Percentiles rank a stretch among this genome's conserved stretches.
Evolutionary conservation across 2,329 filamentous ascomycete genomes (phyloP).

Genomic region (Alternaria gansuensis): DNA sequence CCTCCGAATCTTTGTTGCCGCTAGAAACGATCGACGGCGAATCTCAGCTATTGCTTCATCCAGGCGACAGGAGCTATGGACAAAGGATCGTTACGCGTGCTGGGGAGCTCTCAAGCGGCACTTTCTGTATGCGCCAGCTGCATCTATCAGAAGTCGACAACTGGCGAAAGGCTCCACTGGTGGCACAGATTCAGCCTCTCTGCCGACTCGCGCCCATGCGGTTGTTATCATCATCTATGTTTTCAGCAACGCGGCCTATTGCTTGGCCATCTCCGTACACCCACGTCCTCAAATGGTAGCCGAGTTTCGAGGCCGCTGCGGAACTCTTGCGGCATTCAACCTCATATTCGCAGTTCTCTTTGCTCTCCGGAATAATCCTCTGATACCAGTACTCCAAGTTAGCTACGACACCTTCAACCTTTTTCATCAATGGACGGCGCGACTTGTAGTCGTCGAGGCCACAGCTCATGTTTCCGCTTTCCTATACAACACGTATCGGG

Average conservation of each 20-base stretch:
- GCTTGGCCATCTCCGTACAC: conserved; percentile 64
- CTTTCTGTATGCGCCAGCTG: conserved; percentile 54
- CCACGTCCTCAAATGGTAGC: conserved; percentile 74
- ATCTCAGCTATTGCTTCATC: conserved; percentile 19
- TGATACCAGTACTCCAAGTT: conserved; percentile 72
- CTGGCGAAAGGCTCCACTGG: conserved; percentile 44
- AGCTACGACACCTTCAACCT: conserved; percentile 83
- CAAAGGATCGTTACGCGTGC: conserved; percentile 14
- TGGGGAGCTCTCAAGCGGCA: conserved; percentile 51
- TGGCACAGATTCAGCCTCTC: conserved; percentile 53
- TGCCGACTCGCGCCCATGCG: conserved; percentile 54
- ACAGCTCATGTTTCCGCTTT: conserved; percentile 70
- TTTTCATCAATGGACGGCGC: conserved; percentile 77
- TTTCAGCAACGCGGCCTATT: conserved; percentile 53
- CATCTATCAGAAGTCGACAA: conserved; percentile 51
- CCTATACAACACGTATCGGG: conserved; percentile 53
- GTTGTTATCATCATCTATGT: conserved; percentile 54
- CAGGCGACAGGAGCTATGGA: conserved; percentile 25
- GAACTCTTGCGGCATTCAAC: conserved; percentile 75
- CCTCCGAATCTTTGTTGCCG: conserved; percentile 13
- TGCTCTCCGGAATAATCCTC: conserved; percentile 76
- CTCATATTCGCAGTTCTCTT: conserved; percentile 76
- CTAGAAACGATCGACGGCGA: conserved; percentile 24
- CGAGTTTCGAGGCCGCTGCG: conserved; percentile 68
- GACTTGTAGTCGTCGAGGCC: conserved; percentile 73